Evolutionary conservation across 2,329 filamentous ascomycete genomes (phyloP), one percentile per base, ranked within the genome.

Genomic region (Paracamarosporium sp.): DNA sequence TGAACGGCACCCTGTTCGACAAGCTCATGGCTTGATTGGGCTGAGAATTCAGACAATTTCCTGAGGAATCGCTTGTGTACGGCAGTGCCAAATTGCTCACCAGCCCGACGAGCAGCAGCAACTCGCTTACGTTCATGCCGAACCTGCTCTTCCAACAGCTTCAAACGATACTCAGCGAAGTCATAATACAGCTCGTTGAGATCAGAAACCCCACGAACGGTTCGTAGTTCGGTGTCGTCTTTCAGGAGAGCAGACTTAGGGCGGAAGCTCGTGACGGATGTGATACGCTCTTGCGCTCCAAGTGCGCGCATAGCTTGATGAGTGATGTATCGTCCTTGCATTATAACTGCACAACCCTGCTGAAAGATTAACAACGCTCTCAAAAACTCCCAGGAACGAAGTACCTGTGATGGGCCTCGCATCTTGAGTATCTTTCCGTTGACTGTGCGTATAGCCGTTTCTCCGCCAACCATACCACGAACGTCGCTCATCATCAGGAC

Each of bases 401-500:
- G 72, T 78, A 85, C 86, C 81, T 86, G 86, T 53, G 83, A 79
- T 4, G 86, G 86, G 12, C 86, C 85, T 52, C 86, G 80, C 44
- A 88, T 82, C 70, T 86, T 87, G 58, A 85, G 71, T 15, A 86
- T 78, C 2, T 84, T 79, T 2, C 85, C 85, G 24, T 78, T 78
- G 1, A 78, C 82, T 1, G 79, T 86, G 35, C 81, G 79, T n/a
- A 89, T 70, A 1, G 84, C 86, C 0, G 87, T 89, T 73, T 89
- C 87, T 4, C 87, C 87, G 9, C 87, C 87, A 12, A 86, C 75
- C 87, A 89, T 89, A 35, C 79, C 77, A 0, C 80, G 81, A 61
- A 85, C 88, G 65, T 89, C 86, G 33, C 84, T 86, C 27, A 89
- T 80, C 86, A 89, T 90, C 7, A 83, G 80, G n/a, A 90, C 86